phyloP scores from a whole-genome alignment of 2,329 filamentous ascomycete genomes.

The Fusarium praegraminearum region DNA sequence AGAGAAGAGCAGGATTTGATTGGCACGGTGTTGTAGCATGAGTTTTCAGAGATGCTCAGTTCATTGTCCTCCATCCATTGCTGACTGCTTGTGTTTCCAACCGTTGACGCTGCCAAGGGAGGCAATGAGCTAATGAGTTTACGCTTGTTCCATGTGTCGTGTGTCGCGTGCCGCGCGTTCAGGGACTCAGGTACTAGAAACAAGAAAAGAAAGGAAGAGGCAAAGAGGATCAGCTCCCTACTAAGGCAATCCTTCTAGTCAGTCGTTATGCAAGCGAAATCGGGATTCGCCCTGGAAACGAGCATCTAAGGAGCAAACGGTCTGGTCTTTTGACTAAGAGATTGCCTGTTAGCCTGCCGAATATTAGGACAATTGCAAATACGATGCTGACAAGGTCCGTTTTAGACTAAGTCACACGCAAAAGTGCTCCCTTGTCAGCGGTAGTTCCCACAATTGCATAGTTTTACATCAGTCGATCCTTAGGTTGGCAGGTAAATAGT shows the following conservation, averaged over 20 bases:
- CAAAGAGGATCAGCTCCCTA: neutral
- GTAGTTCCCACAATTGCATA: conserved; percentile 30
- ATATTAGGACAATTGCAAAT: neutral
- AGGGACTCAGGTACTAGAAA: conserved; percentile 28
- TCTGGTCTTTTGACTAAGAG: conserved; percentile 1
- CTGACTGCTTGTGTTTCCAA: neutral
- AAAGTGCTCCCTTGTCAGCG: conserved; percentile 17
- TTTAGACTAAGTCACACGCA: neutral
- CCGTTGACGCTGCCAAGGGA: neutral
- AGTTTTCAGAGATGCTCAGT: neutral
- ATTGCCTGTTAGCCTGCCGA: neutral
- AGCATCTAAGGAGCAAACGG: neutral
- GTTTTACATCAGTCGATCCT: conserved; percentile 33
- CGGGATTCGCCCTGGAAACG: neutral
- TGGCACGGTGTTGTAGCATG: neutral
- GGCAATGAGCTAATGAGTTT: neutral
- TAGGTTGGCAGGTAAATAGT: conserved; percentile 3
- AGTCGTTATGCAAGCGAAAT: conserved; percentile 2
- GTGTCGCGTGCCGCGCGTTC: conserved; percentile 42
- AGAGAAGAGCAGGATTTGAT: neutral
- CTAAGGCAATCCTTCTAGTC: neutral
- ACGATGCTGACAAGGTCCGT: neutral
- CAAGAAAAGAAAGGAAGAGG: conserved; percentile 1
- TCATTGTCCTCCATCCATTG: neutral
- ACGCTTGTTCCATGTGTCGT: conserved; percentile 23